Base-by-base conservation (phyloP, 352 stramenopile species). In the Globisporangium perplexum region DNA sequence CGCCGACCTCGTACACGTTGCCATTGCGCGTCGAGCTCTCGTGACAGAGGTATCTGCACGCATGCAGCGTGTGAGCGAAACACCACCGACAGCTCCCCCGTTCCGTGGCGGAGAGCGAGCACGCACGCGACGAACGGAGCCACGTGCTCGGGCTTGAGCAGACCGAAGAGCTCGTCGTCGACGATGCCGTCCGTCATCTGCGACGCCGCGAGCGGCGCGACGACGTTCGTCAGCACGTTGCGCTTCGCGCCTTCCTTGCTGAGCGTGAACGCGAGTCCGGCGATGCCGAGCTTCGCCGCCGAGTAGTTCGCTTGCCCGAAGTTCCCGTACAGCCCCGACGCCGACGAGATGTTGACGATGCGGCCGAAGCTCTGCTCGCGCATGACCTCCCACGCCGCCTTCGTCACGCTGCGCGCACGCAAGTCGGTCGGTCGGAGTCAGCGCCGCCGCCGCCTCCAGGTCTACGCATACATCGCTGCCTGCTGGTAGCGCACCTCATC, bases 261-360 rank as follows among this genome's bases (percentile, higher is more conserved):
- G 17, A 97, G 60, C 15, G 96, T 89, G 60, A 96, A 90, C 23
- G 88, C 97, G 45, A 98, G 73, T 0, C 92, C 93, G 18, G 96
- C 93, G 46, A 98, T 90, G 17, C 89, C 93, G 26, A 98, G 63
- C 63, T 98, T 98, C 45, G 80, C 78, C 4, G 81, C 77, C 38
- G 77, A 77, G 62, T 96, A 96, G 65, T 96, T 96, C 43, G 86
- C 79, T 55, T 96, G 87, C 5, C 87, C 87, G 35, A 96, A 95
- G 60, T 95, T 95, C 38, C 87, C 87, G 59, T 96, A 96, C 23
- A 96, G 59, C 12, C 87, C 87, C 4, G 87, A 89, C 4, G 78
- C 82, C 14, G 77, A 93, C 35, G 84, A 66, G 10, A 96, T 68
- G 50, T 92, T 93, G 36, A 96, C 80, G 54, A 96, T 86, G 31